Conservation (phyloP, 768 basidiomycete species). For the Boletellus ananas region DNA sequence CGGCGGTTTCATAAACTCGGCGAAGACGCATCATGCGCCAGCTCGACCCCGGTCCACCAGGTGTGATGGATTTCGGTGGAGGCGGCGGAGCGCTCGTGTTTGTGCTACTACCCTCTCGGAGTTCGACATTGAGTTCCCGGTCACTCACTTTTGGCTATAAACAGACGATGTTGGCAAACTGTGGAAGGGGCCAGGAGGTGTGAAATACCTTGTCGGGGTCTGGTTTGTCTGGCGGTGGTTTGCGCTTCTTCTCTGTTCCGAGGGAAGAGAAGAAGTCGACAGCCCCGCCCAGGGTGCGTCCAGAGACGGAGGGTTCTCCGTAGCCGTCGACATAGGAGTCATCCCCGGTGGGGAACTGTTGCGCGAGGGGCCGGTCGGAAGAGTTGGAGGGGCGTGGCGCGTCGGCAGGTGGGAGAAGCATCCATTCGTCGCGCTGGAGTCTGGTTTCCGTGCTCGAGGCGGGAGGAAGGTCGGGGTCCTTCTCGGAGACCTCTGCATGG, state of each 20-base stretch:
- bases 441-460: slow-evolving; percentile 43
- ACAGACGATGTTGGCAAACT: slow-evolving; percentile 7
- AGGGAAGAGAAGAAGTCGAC: slow-evolving; percentile 90
- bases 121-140: slow-evolving; percentile 58
- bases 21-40: slow-evolving; percentile 99
- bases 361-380: slow-evolving; percentile 28
- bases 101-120: slow-evolving; percentile 43
- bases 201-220: slow-evolving; percentile 66
- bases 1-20: slow-evolving; percentile 83
- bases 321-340: slow-evolving; percentile 66
- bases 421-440: slow-evolving; percentile 83
- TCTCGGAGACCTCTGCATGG: slow-evolving; percentile 44
- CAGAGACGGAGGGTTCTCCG: slow-evolving; percentile 44
- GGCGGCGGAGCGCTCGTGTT: slow-evolving; percentile 37
- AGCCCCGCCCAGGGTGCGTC: slow-evolving; percentile 50
- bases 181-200: not conserved
- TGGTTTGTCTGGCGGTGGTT: slow-evolving; percentile 52
- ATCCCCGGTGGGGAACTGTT: slow-evolving; percentile 30
- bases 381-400: slow-evolving; percentile 28
- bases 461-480: slow-evolving; percentile 47
- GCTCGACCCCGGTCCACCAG: slow-evolving; percentile 88
- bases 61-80: slow-evolving; percentile 50
- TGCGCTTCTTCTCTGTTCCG: slow-evolving; percentile 76
- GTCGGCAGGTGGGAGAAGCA: slow-evolving; percentile 51
- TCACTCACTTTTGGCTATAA: slow-evolving; percentile 57